Conservation (phyloP, 2,329 filamentous ascomycete genomes). For the Pseudocercospora musae region DNA sequence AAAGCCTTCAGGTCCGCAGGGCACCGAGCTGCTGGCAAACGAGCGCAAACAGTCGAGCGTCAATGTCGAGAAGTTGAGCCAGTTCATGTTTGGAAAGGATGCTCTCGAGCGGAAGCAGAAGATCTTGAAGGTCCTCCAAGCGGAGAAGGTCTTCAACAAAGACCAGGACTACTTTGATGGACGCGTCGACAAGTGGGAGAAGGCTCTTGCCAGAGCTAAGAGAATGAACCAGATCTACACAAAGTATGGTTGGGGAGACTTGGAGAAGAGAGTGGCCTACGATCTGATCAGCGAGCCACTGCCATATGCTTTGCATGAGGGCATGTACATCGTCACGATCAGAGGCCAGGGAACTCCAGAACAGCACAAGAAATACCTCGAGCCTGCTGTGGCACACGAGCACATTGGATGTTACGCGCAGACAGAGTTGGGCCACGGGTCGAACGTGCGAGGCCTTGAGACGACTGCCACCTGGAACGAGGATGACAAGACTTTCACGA, state of each 20-base stretch:
- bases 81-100: constrained; percentile 67
- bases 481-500: constrained; percentile 68
- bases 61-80: constrained; percentile 63
- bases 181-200: constrained; percentile 65
- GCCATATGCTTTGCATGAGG: constrained; percentile 69
- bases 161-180: constrained; percentile 73
- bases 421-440: constrained; percentile 76
- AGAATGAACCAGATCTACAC: constrained; percentile 63
- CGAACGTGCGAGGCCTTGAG: constrained; percentile 70
- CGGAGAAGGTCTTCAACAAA: constrained; percentile 73
- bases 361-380: constrained; percentile 70
- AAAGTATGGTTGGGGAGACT: constrained; percentile 63
- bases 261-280: constrained; percentile 63
- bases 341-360: constrained; percentile 68
- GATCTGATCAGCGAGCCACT: constrained; percentile 70
- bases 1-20: constrained; percentile 64
- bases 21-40: constrained; percentile 63
- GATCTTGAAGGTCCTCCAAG: constrained; percentile 62
- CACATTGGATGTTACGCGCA: constrained; percentile 78
- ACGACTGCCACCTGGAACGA: constrained; percentile 72
- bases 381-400: constrained; percentile 65
- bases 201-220: constrained; percentile 68
- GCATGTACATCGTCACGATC: constrained; percentile 68
- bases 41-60: constrained; percentile 67
- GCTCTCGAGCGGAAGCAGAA: constrained; percentile 58